phyloP scores from a whole-genome alignment of 352 stramenopile species.

The Blastocystis sp. region DNA sequence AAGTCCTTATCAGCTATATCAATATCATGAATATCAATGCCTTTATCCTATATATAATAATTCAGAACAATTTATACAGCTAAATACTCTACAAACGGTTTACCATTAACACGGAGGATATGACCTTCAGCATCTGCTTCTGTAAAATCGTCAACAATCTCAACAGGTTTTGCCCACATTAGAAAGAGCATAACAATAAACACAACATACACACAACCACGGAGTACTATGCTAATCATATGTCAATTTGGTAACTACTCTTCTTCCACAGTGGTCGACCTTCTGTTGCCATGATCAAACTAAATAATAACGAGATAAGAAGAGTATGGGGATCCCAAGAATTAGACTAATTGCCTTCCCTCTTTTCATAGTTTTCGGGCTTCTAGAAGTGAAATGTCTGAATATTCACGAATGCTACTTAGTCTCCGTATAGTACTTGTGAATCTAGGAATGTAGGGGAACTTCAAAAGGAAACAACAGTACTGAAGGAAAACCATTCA shows the following conservation, averaged over 20 bases:
- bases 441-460: background rate
- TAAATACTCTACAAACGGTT: slow-evolving; percentile 37
- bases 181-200: slow-evolving; percentile 47
- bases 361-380: background rate
- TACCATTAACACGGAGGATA: slow-evolving; percentile 56
- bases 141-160: slow-evolving; percentile 48
- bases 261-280: background rate
- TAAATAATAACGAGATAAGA: background rate
- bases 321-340: background rate
- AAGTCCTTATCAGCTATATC: slow-evolving; percentile 50
- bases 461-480: background rate
- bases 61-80: background rate
- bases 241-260: background rate
- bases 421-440: background rate
- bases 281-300: background rate
- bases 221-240: slow-evolving; percentile 7
- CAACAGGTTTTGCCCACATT: slow-evolving; percentile 50
- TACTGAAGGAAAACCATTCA: background rate
- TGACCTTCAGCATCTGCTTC: slow-evolving; percentile 34
- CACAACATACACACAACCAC: background rate
- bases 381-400: background rate
- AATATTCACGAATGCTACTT: slow-evolving; percentile 26
- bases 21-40: slow-evolving; percentile 46
- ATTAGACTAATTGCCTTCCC: background rate
- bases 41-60: slow-evolving; percentile 7